Base-by-base conservation (phyloP, 228 moss, liverwort and hornwort species). In the Sphagnum magellanicum region DNA sequence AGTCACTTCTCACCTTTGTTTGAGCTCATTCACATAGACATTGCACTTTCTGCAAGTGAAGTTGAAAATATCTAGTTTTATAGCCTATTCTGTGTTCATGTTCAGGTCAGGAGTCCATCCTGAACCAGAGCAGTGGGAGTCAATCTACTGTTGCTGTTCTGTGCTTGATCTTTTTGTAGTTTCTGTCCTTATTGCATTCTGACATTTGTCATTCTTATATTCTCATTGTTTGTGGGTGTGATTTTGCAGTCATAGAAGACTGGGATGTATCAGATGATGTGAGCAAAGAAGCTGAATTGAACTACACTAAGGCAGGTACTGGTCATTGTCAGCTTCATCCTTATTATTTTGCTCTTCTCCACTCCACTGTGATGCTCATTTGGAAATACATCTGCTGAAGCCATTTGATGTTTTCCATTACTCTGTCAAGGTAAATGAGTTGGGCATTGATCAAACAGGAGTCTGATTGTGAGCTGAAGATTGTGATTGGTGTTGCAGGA, bases 271-370 rank as follows among this genome's bases (percentile, higher is more conserved):
- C 74, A 60, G 64, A 61, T 65, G 67, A 80, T 65, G 49, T 72
- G 7, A 68, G 70, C 73, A 92, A 79, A 73, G 75, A 76, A 68
- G 87, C 76, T 48, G 72, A 68, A 72, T 32, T 60, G 71, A 92
- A 91, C 71, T 95, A 87, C 85, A 88, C 92, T n/a, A 80, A 81
- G 83, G 87, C 95, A 79, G 90, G 90, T 90, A 90, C 82, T 87
- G 83, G 68, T 73, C 67, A 16, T 32, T 32, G 3, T 32, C 32
- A 32, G 32, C 73, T 79, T 67, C 15, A 52, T 47, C 59, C 13
- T 58, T 58, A 50, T 46, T 50, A 6, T 64, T 58, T 59, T 49
- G 4, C 15, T 67, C 49, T 52, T 8, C 14, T 50, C 5, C 48
- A 8, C 63, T 5, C 50, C 32, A 32, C 32, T 32, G 55, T 65